Conservation (phyloP, 2,329 filamentous ascomycete species). For the Colletotrichum theobromicola region DNA sequence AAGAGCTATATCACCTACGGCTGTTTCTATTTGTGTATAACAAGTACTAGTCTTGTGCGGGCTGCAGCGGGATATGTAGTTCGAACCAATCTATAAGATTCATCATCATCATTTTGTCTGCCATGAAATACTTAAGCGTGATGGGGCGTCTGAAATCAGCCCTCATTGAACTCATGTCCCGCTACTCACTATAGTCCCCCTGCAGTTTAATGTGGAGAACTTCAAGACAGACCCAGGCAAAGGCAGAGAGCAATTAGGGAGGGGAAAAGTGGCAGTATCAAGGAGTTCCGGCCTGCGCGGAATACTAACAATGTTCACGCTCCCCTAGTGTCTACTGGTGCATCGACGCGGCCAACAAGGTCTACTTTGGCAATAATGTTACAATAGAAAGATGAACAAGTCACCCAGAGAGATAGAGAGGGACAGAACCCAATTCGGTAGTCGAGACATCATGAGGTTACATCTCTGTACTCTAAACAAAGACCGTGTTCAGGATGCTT, state of each 20-base stretch:
- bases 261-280: background rate
- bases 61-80: background rate
- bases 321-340: too few species aligned
- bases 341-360: too few species aligned
- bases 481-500: background rate
- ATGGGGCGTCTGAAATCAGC: too few species aligned
- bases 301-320: too few species aligned
- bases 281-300: too few species aligned
- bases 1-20: background rate
- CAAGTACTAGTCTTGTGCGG: background rate
- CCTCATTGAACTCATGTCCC: too few species aligned
- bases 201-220: too few species aligned
- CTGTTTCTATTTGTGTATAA: background rate
- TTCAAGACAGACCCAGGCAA: background rate
- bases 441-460: accelerated
- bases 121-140: too few species aligned
- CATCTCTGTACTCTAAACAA: background rate
- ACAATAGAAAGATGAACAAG: too few species aligned
- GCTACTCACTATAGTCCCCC: too few species aligned
- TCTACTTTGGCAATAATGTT: too few species aligned
- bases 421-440: accelerated
- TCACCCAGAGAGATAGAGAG: background rate
- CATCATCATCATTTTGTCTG: background rate
- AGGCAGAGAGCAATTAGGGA: accelerated
- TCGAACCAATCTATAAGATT: background rate